Conservation (phyloP, 768 basidiomycete species). For the Rhodosporidiobolus sp. region DNA sequence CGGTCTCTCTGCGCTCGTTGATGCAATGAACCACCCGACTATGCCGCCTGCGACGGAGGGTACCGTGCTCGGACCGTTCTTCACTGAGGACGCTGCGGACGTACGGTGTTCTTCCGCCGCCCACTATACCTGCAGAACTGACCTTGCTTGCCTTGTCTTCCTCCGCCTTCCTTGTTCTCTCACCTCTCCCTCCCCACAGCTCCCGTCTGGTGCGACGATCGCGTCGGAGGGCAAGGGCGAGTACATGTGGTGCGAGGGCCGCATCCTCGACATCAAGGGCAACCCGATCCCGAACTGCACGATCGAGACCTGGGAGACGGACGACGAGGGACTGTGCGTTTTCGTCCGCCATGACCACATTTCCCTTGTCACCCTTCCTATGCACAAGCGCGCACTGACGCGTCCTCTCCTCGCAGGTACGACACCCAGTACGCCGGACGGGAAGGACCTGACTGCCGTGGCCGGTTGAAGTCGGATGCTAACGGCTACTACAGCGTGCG, state of each 20-base stretch:
- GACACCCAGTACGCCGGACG: conserved; percentile 41
- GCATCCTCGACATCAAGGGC: conserved; percentile 58
- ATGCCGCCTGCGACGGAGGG: conserved; percentile 45
- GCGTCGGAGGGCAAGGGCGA: conserved; percentile 84
- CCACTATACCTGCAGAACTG: background rate
- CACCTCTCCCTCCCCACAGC: conserved; percentile 33
- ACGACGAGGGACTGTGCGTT: conserved; percentile 51
- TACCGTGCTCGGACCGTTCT: conserved; percentile 39
- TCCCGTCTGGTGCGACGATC: conserved; percentile 65
- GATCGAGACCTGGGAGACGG: conserved; percentile 53
- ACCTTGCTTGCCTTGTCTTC: background rate
- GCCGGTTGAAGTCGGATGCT: conserved; percentile 35
- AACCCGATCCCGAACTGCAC: conserved; percentile 45
- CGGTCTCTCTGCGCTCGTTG: conserved; percentile 75
- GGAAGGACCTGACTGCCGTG: conserved; percentile 39
- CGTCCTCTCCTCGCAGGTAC: conserved; percentile 10
- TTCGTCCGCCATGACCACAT: background rate
- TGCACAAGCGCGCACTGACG: too few relatives aligned
- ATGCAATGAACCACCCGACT: conserved; percentile 50
- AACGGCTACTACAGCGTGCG: conserved; percentile 41
- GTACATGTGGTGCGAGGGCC: conserved; percentile 75
- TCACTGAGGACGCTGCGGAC: conserved; percentile 39
- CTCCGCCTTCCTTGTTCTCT: background rate
- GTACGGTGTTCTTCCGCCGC: conserved; percentile 2
- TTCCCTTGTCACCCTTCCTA: background rate